These are phyloP conservation scores for Symbiodinium pilosum DNA, from an alignment of 73 alveolate genomes.

Conservation along the genomic window DNA sequence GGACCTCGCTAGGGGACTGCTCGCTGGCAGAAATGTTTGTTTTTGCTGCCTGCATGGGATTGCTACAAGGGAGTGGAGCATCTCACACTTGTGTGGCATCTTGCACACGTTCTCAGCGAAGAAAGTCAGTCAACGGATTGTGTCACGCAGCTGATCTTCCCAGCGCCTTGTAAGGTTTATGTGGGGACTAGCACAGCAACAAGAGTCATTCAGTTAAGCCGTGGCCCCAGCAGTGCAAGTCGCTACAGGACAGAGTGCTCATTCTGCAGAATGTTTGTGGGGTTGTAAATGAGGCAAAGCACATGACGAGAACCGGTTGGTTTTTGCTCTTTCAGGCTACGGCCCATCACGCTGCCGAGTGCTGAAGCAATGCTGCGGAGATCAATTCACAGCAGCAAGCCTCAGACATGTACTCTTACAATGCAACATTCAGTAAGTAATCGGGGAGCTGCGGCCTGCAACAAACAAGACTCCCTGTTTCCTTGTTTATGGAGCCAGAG, in stretches of 20 bases:
- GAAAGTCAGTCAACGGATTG: too few relatives aligned
- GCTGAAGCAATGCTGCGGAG: slow-evolving; percentile 77
- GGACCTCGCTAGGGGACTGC: too few relatives aligned
- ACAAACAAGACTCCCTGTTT: too few relatives aligned
- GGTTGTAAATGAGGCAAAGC: not conserved
- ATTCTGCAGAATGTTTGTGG: not conserved
- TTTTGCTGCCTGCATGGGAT: not conserved
- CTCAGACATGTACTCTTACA: not conserved
- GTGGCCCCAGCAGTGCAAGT: not conserved
- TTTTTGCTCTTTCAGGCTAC: slow-evolving; percentile 11
- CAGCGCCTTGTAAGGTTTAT: too few relatives aligned
- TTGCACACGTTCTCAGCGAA: too few relatives aligned
- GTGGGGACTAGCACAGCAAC: slow-evolving; percentile 77
- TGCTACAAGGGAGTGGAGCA: too few relatives aligned
- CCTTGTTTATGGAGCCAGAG: not conserved
- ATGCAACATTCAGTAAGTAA: too few relatives aligned
- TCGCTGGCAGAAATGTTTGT: too few relatives aligned
- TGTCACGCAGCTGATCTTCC: too few relatives aligned
- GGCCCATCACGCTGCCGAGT: slow-evolving; percentile 74
- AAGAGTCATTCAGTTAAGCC: slow-evolving; percentile 50
- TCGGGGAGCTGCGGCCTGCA: too few relatives aligned
- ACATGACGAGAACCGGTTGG: not conserved
- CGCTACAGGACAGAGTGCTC: not conserved
- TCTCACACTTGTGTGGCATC: too few relatives aligned
- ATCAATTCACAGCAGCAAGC: slow-evolving; percentile 52